phyloP scores from a whole-genome alignment of 1,284 basidiomycete species.

The Cutaneotrichosporon sp. region DNA sequence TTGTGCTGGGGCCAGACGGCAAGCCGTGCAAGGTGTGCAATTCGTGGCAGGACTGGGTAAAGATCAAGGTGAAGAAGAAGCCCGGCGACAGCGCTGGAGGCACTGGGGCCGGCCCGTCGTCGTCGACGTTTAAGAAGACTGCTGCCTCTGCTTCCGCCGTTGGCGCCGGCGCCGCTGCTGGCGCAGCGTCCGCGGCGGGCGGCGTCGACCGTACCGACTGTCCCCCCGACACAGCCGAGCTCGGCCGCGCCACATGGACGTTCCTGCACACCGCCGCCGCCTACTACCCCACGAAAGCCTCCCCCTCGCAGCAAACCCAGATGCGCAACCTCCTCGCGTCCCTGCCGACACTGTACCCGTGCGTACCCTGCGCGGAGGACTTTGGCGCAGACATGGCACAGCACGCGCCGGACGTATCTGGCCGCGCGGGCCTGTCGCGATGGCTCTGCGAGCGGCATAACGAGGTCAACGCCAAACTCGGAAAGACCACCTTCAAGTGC shows the following conservation, averaged over 20 bases:
- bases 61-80: slow-evolving; percentile 47
- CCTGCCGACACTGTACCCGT: slow-evolving; percentile 79
- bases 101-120: background rate
- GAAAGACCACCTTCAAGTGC: slow-evolving; percentile 78
- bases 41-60: slow-evolving; percentile 68
- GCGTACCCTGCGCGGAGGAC: slow-evolving; percentile 73
- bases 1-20: slow-evolving; percentile 82
- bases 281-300: slow-evolving; percentile 79
- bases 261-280: slow-evolving; percentile 90
- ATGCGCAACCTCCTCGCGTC: slow-evolving; percentile 74
- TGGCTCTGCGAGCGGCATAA: slow-evolving; percentile 92
- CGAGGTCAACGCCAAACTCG: slow-evolving; percentile 76
- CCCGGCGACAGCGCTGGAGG: slow-evolving; percentile 16
- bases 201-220: slow-evolving; percentile 57
- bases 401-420: slow-evolving; percentile 68
- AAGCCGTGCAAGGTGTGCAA: slow-evolving; percentile 90
- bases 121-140: slow-evolving; percentile 26
- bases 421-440: slow-evolving; percentile 61
- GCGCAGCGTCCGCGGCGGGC: slow-evolving; percentile 21
- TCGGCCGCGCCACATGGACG: slow-evolving; percentile 89
- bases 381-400: slow-evolving; percentile 59
- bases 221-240: slow-evolving; percentile 77
- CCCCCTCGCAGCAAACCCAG: slow-evolving; percentile 63
- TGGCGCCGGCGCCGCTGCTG: slow-evolving; percentile 25
- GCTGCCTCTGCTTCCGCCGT: slow-evolving; percentile 34